Evolutionary conservation across 2,329 filamentous ascomycete genomes (phyloP), one percentile per base, ranked within the genome.

Genomic region (Juglanconis sp.): DNA sequence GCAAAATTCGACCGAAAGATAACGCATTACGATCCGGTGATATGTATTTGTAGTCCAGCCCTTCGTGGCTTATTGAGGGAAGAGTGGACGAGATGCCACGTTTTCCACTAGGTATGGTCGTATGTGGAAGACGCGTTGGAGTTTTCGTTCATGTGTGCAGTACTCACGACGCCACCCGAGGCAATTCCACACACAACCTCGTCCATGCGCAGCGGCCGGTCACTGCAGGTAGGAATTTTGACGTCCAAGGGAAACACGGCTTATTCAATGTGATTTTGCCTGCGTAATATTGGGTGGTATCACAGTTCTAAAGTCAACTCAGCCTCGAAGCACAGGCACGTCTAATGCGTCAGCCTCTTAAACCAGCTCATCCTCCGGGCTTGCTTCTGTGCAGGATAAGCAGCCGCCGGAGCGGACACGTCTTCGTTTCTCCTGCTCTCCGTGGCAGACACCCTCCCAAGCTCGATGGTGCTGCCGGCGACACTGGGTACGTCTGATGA

Each of bases 291-390:
- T 48, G 46, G 17, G 46, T 48, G 30, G 17, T 31, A 48, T 48
- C 46, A 24, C 17, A 48, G 9, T 48, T 13, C 17, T 48, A 31
- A 24, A 24, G 46, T 31, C 46, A 3, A 7, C 24, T 5, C 17
- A 31, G 46, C 17, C 13, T 11, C 8, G 17, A 8, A 50, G 54
- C 50, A 57, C 36, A 47, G 31, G 54, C 59, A 62, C 36, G 24
- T 44, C 62, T 64, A 64, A 32, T 62, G 59, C 51, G 54, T 64
- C 50, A 64, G 40, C 53, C 49, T 64, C 50, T 42, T 62, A 13
- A 64, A 58, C 62, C 62, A 64, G 56, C 62, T 64, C 53, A 59
- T 47, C 59, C 62, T 53, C 52, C 62, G 56, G 5, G 51, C 44
- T 49, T 62, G 59, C 60, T 57, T 64, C 17, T 53, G 49, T 17